Conservation (phyloP, 257 asterid species). For the Buddleja alternifolia region DNA sequence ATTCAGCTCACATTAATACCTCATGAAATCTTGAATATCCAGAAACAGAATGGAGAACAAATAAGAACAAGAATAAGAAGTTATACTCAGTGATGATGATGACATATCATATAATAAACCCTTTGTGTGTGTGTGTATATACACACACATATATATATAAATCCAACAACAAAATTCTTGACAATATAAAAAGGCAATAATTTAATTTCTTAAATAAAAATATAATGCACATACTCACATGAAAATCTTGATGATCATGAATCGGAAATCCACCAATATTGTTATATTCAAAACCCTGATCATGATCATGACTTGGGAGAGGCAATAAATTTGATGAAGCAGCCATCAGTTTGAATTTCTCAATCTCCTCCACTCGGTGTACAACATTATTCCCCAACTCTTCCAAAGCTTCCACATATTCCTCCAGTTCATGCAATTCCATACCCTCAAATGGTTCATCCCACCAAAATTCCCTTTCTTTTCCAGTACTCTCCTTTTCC, state of each 20-base stretch:
- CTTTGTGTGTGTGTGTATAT: too few species aligned
- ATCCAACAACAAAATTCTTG: too few species aligned
- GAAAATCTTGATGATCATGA: background rate
- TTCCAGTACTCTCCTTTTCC: background rate
- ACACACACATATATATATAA: too few species aligned
- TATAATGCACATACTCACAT: background rate
- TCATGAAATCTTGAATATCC: too few species aligned
- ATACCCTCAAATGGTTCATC: conserved; percentile 25
- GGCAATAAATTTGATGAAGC: background rate
- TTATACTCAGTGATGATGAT: too few species aligned
- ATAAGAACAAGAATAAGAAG: too few species aligned
- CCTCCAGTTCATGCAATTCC: conserved; percentile 53
- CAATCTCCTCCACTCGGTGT: conserved; percentile 32
- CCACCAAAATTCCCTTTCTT: conserved; percentile 43
- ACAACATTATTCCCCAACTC: conserved; percentile 37
- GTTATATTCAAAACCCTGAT: background rate
- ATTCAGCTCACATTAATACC: too few species aligned
- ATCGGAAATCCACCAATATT: too few species aligned
- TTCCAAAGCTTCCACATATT: conserved; percentile 33
- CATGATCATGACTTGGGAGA: background rate
- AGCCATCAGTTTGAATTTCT: conserved; percentile 1
- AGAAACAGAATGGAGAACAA: too few species aligned
- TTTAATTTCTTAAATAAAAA: background rate
- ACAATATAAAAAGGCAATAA: too few species aligned
- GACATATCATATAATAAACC: too few species aligned